Evolutionary conservation across 2,329 filamentous ascomycete species (phyloP).

Genomic region (Ilyonectria sp.): DNA sequence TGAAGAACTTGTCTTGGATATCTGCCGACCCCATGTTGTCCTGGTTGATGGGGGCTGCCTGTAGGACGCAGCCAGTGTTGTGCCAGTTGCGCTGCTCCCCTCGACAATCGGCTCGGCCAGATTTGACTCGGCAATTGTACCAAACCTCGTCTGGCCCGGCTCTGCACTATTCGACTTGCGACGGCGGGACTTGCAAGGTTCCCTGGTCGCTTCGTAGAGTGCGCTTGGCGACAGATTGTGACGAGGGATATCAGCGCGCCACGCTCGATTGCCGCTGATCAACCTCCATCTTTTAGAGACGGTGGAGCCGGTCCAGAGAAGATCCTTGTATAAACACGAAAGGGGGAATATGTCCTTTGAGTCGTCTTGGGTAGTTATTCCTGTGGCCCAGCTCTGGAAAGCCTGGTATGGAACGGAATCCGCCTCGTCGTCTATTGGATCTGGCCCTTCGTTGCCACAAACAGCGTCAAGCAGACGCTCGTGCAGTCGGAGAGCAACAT

Average conservation of each 20-base stretch:
- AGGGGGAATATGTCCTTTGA: slow-evolving; percentile 62
- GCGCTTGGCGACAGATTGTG: slow-evolving; percentile 19
- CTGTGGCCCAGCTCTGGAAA: slow-evolving; percentile 59
- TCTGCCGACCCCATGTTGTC: slow-evolving; percentile 16
- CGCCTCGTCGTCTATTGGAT: background rate
- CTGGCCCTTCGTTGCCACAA: slow-evolving; percentile 28
- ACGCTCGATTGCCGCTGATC: slow-evolving; percentile 58
- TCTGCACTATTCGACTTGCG: background rate
- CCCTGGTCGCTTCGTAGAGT: background rate
- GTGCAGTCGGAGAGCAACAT: slow-evolving; percentile 52
- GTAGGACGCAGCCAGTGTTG: slow-evolving; percentile 14
- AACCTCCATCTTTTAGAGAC: slow-evolving; percentile 57
- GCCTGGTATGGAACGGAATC: slow-evolving; percentile 46
- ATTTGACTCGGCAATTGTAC: background rate
- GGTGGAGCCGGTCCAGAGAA: slow-evolving; percentile 58
- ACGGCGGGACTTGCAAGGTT: background rate
- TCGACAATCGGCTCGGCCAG: background rate
- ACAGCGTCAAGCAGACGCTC: slow-evolving; percentile 53
- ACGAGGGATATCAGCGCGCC: slow-evolving; percentile 35
- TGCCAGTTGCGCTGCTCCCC: background rate
- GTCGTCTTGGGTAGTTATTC: slow-evolving; percentile 59
- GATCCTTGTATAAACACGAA: slow-evolving; percentile 53
- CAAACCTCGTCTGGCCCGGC: background rate
- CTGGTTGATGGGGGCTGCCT: background rate
- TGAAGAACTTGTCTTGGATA: slow-evolving; percentile 46